Evolutionary conservation across 2,329 filamentous ascomycete genomes (phyloP).

Genomic region (Aaosphaeria pasadenensis): DNA sequence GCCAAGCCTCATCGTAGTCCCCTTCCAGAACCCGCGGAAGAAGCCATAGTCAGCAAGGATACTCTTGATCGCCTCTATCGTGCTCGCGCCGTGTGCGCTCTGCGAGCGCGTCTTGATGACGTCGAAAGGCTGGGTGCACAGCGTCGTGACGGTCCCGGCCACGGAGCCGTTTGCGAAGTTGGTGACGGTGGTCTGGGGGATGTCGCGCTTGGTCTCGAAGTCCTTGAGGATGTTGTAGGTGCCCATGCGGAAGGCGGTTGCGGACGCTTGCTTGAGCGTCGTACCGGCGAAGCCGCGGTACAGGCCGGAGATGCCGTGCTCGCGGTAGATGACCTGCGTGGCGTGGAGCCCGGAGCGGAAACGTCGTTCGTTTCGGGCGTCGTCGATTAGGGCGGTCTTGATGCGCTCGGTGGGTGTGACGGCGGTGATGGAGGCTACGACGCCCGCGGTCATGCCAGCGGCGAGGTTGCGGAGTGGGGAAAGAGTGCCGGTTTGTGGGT

Average conservation of each 20-base stretch:
- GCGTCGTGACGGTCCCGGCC: slow-evolving; percentile 60
- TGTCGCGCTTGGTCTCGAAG: slow-evolving; percentile 47
- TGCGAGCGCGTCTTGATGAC: slow-evolving; percentile 63
- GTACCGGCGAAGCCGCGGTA: slow-evolving; percentile 60
- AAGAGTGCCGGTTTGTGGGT: slow-evolving; percentile 54
- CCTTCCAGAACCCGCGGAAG: slow-evolving; percentile 62
- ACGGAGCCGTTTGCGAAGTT: slow-evolving; percentile 63
- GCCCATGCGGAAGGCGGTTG: slow-evolving; percentile 61
- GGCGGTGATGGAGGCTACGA: slow-evolving; percentile 60
- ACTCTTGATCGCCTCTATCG: slow-evolving; percentile 54
- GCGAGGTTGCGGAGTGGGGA: slow-evolving; percentile 57
- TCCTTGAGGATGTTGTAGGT: slow-evolving; percentile 64
- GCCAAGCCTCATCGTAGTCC: slow-evolving; percentile 65
- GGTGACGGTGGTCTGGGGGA: slow-evolving; percentile 49
- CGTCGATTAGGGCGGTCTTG: slow-evolving; percentile 66
- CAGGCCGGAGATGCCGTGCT: slow-evolving; percentile 54
- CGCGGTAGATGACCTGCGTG: slow-evolving; percentile 46
- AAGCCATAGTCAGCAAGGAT: slow-evolving; percentile 58
- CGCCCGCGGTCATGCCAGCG: slow-evolving; percentile 63
- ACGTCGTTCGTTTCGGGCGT: slow-evolving; percentile 49
- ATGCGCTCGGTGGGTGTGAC: slow-evolving; percentile 68
- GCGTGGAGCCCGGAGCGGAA: slow-evolving; percentile 54
- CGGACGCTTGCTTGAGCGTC: slow-evolving; percentile 61
- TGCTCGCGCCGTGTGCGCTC: slow-evolving; percentile 56
- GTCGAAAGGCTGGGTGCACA: slow-evolving; percentile 61